These are phyloP conservation scores for Plasmodium adleri DNA, from an alignment of 169 alveolate genomes.

Conservation along the genomic window DNA sequence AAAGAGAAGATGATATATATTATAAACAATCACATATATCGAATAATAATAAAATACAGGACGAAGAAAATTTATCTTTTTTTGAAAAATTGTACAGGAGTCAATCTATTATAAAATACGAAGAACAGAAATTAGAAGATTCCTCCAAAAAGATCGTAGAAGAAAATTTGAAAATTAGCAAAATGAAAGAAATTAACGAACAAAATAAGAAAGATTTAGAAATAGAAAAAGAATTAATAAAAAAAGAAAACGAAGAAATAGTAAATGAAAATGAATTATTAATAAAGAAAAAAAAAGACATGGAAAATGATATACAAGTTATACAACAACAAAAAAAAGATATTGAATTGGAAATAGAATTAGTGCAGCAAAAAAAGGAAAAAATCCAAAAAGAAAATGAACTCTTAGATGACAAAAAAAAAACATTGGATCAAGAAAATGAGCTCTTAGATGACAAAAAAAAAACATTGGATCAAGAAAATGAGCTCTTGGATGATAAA, in stretches of 20 bases:
- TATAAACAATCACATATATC: background rate
- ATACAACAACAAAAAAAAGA: conserved; percentile 19
- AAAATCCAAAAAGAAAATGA: conserved; percentile 12
- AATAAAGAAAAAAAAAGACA: conserved; percentile 22
- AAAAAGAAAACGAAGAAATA: conserved; percentile 39
- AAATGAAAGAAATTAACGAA: conserved; percentile 50
- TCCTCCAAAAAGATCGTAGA: conserved; percentile 45
- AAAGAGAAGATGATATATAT: conserved; percentile 35
- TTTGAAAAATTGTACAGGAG: conserved; percentile 31
- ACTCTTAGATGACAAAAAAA: conserved; percentile 5
- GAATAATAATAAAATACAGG: background rate
- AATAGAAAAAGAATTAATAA: conserved; percentile 31
- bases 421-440: conserved; percentile 1
- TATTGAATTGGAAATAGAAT: conserved; percentile 11
- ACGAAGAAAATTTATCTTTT: conserved; percentile 11
- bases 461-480: background rate
- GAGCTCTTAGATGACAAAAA: background rate
- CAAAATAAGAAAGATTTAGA: conserved; percentile 46
- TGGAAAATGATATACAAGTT: conserved; percentile 13
- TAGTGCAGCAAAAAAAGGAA: background rate
- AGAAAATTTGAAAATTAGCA: conserved; percentile 13
- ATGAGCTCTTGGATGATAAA: background rate
- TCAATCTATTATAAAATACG: conserved; percentile 42
- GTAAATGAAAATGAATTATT: conserved; percentile 14
- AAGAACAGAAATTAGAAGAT: conserved; percentile 42